Evolutionary conservation across 2,329 filamentous ascomycete species (phyloP).

Genomic region (Talaromyces sp.): DNA sequence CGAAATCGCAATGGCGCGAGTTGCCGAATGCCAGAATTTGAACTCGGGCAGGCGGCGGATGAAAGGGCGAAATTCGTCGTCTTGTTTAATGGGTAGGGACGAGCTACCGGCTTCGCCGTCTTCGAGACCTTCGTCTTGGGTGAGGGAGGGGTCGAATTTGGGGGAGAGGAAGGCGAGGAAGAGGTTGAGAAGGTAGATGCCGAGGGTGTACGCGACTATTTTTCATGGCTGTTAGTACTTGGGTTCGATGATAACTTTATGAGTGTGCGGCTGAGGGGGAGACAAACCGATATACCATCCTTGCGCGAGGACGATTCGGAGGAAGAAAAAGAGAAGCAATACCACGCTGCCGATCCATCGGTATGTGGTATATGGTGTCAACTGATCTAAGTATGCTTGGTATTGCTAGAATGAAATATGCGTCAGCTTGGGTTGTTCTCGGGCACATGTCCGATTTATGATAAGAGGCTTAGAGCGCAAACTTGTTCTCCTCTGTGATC

Average conservation of each 20-base stretch:
- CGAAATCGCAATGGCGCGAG: constrained; percentile 76
- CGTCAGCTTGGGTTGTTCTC: background rate
- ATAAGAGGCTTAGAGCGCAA: background rate
- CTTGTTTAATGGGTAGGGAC: constrained; percentile 82
- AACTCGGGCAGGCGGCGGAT: constrained; percentile 95
- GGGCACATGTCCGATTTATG: background rate
- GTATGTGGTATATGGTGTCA: constrained; percentile 83
- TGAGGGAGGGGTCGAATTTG: constrained; percentile 97
- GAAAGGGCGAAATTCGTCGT: constrained; percentile 97
- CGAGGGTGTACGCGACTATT: constrained; percentile 90
- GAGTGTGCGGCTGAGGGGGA: background rate
- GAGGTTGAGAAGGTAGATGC: constrained; percentile 97
- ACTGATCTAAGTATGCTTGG: constrained; percentile 90
- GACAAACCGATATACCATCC: constrained; percentile 94
- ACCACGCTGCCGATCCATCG: constrained; percentile 83
- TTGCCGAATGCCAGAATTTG: constrained; percentile 99
- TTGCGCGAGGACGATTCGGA: constrained; percentile 86
- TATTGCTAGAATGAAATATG: constrained; percentile 65
- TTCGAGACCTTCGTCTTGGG: constrained; percentile 94
- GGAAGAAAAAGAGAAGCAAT: constrained; percentile 75
- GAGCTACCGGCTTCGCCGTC: constrained; percentile 72
- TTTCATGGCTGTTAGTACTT: background rate
- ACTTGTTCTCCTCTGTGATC: background rate
- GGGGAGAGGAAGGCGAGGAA: constrained; percentile 98
- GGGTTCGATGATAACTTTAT: background rate